These are phyloP conservation scores for Colletotrichum sp. DNA, from an alignment of 2,329 filamentous ascomycete species.

Conservation along the genomic window DNA sequence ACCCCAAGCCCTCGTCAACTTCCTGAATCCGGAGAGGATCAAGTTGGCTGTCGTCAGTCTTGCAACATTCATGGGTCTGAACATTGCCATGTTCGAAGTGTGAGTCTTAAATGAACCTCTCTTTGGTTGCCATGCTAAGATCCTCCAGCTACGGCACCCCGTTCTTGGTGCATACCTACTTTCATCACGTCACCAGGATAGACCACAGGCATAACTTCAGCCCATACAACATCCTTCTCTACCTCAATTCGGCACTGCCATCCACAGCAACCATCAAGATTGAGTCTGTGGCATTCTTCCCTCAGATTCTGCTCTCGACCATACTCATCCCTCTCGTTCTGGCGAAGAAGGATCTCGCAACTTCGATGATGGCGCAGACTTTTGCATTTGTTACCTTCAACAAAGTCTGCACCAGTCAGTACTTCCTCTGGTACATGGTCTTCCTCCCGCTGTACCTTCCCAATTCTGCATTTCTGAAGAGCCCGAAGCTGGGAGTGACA, in stretches of 20 bases:
- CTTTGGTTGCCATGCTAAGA: background rate
- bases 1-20: constrained; percentile 35
- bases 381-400: constrained; percentile 98
- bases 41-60: constrained; percentile 69
- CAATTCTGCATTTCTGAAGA: constrained; percentile 71
- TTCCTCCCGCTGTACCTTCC: constrained; percentile 93
- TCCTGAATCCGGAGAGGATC: constrained; percentile 61
- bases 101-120: constrained; percentile 44
- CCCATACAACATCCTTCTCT: constrained; percentile 90
- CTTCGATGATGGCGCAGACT: constrained; percentile 91
- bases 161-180: constrained; percentile 88
- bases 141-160: constrained; percentile 72
- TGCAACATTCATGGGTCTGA: constrained; percentile 74
- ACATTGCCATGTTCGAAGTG: constrained; percentile 78
- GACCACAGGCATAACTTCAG: constrained; percentile 99
- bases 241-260: constrained; percentile 75
- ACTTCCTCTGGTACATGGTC: constrained; percentile 98
- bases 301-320: constrained; percentile 82
- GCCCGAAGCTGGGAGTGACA: constrained; percentile 63
- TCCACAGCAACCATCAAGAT: constrained; percentile 50
- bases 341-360: constrained; percentile 81
- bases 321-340: constrained; percentile 76
- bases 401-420: constrained; percentile 99
- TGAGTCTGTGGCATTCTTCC: constrained; percentile 86
- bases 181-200: constrained; percentile 90